These are phyloP conservation scores for Soucietia sequanensis DNA, from an alignment of 805 yeast species.

Conservation along the genomic window DNA sequence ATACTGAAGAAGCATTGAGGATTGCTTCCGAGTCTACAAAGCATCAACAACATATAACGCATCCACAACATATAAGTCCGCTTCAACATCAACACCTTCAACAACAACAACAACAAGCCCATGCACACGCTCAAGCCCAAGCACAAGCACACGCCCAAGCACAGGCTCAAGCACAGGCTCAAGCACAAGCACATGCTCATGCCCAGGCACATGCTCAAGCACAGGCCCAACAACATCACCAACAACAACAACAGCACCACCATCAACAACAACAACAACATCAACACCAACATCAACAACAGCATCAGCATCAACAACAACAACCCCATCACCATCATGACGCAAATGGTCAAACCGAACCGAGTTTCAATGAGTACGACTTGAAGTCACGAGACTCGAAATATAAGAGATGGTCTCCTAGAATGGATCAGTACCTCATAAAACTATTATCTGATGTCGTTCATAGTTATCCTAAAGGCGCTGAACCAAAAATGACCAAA, in stretches of 20 bases:
- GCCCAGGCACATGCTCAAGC: too few species aligned
- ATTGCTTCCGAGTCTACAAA: conserved; percentile 16
- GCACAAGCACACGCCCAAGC: too few species aligned
- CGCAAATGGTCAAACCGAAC: conserved; percentile 7
- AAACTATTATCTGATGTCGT: conserved; percentile 35
- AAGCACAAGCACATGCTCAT: too few species aligned
- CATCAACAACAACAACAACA: conserved; percentile 10
- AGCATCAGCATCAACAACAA: conserved; percentile 8
- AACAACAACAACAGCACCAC: conserved; percentile 11
- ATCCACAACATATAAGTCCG: conserved; percentile 8
- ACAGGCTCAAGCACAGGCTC: too few species aligned
- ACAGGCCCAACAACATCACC: too few species aligned
- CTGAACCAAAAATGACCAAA: conserved; percentile 32
- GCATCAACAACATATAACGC: conserved; percentile 8
- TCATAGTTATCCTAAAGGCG: conserved; percentile 31
- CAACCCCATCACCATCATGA: conserved; percentile 8
- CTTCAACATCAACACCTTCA: conserved; percentile 9
- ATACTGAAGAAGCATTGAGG: conserved; percentile 19
- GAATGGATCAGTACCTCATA: conserved; percentile 34
- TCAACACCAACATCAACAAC: conserved; percentile 10
- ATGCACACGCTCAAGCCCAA: conserved; percentile 5
- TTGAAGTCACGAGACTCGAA: conserved; percentile 34
- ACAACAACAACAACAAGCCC: conserved; percentile 8
- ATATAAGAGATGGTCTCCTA: conserved; percentile 38
- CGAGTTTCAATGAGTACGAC: conserved; percentile 27